Evolutionary conservation across 371 early-diverging fungal species (phyloP).

Genomic region (Circinella umbellata): DNA sequence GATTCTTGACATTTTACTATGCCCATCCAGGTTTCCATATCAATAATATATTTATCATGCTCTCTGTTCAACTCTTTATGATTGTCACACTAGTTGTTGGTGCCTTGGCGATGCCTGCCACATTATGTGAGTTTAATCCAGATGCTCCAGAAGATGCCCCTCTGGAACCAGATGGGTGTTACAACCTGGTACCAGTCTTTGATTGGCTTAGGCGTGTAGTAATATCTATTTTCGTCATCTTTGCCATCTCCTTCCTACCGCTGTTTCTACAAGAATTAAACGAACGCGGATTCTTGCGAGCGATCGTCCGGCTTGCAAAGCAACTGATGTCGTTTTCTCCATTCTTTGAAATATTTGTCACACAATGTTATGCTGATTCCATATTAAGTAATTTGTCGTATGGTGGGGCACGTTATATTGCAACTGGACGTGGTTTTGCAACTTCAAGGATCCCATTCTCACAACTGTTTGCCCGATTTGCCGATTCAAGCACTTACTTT

Average conservation of each 20-base stretch:
- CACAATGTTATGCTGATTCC: conserved; percentile 83
- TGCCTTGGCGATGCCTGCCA: conserved; percentile 66
- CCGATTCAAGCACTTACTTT: conserved; percentile 78
- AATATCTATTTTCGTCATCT: conserved; percentile 75
- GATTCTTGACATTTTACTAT: conserved; percentile 89
- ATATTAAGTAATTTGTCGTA: conserved; percentile 81
- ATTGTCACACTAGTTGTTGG: conserved; percentile 77
- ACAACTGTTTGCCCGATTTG: conserved; percentile 78
- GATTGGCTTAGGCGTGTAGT: conserved; percentile 85
- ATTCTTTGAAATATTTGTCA: conserved; percentile 88
- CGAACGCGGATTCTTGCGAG: conserved; percentile 81
- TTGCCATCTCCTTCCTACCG: conserved; percentile 83
- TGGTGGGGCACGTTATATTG: conserved; percentile 86
- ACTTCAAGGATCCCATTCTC: conserved; percentile 80
- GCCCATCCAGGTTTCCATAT: conserved; percentile 92
- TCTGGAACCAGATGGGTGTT: conserved; percentile 63
- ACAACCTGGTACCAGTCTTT: conserved; percentile 69
- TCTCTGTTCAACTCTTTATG: conserved; percentile 86
- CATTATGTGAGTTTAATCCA: conserved; percentile 45
- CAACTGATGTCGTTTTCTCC: conserved; percentile 85
- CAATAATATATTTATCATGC: conserved; percentile 90
- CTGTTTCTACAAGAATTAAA: conserved; percentile 84
- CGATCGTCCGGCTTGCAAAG: conserved; percentile 75
- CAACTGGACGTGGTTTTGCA: conserved; percentile 89
- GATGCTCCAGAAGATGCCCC: conserved; percentile 49